These are phyloP conservation scores for Saitozyma sp. DNA, from an alignment of 768 basidiomycete genomes.

Conservation along the genomic window DNA sequence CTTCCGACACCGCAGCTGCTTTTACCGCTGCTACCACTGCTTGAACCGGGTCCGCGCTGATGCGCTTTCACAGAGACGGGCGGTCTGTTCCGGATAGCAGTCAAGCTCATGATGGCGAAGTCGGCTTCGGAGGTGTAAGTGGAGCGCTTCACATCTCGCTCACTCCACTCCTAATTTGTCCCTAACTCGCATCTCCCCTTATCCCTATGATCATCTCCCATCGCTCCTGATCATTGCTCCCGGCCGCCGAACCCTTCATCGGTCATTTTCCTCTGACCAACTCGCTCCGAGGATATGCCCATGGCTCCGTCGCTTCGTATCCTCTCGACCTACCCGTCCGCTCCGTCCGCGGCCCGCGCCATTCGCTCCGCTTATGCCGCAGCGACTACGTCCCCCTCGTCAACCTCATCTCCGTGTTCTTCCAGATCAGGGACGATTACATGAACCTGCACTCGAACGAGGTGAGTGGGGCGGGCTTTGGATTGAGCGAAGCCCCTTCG, in stretches of 20 bases:
- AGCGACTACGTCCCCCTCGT: conserved; percentile 91
- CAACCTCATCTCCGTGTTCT: conserved; percentile 90
- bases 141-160: no score
- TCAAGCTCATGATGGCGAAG: conserved; percentile 92
- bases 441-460: conserved; percentile 89
- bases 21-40: no score
- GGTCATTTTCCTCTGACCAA: not conserved
- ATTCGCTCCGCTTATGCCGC: not conserved
- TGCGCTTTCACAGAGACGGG: conserved; percentile 73
- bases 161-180: not conserved
- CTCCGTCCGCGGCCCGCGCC: not conserved
- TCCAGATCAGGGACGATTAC: conserved; percentile 95
- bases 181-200: no score
- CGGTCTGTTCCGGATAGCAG: conserved; percentile 82
- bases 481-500: no score
- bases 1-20: not conserved
- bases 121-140: conserved; percentile 53
- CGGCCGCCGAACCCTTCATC: no score
- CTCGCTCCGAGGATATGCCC: not conserved
- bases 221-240: no score
- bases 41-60: not conserved
- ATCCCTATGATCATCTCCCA: not conserved
- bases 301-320: not conserved
- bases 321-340: not conserved
- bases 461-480: conserved; percentile 55